Base-by-base conservation (phyloP, 148 eudicot genomes). In the Fagopyrum tataricum region DNA sequence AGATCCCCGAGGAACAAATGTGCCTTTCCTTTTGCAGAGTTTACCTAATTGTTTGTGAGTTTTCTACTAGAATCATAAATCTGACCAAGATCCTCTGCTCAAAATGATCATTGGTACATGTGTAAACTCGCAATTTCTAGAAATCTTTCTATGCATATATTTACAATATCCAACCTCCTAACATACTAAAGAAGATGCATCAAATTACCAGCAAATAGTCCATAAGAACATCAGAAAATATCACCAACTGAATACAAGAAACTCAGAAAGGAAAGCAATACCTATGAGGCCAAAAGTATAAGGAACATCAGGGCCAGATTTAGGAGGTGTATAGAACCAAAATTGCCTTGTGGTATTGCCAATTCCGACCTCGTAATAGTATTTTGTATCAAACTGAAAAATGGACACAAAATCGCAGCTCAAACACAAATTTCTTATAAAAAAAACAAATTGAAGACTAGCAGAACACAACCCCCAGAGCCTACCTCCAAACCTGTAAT, bases 261-360 rank as follows among this genome's bases (percentile, higher is more conserved):
- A 17, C 4, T 12, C 4, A 9, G 44, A 5, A n/a, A 66, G 43
- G 44, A 53, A 71, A 82, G 58, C 70, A 56, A 43, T 91, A 90
- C 97, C 97, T 81, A 92, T 88, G 41, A 92, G 87, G 72, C 97
- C 97, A 78, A 92, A 90, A 52, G 92, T 88, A 75, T 92, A 92
- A 79, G 97, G 90, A 76, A 84, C 86, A 82, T 92, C 90, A 23
- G 91, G 97, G 58, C 96, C 96, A 74, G 82, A 44, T 78, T 76
- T 70, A 6, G 97, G 93, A 56, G 96, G 96, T 39, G 96, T 92
- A 31, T 68, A 18, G 76, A 92, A 92, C 96, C 96, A 92, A 79
- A 92, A 92, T 61, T 79, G 84, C 72, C 93, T 77, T 9, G 81
- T 77, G 13, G 85, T 58, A 74, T 82, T 79, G 49, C 89, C 90